Evolutionary conservation across 108 stramenopile genomes (phyloP).

Genomic region (Skeletonema marinoi): DNA sequence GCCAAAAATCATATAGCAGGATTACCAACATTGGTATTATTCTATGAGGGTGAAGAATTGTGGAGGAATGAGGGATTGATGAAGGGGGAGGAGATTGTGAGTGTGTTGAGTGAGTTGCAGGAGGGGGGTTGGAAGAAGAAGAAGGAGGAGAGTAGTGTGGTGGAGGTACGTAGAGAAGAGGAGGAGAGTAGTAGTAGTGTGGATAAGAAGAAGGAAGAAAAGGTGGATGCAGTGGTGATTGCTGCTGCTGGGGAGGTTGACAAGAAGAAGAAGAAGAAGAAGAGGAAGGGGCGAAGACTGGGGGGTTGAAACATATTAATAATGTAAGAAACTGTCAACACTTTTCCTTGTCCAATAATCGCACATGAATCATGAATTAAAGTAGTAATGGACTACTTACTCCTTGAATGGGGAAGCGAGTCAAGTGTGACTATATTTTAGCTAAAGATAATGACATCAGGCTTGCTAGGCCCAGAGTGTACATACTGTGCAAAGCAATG

Average conservation of each 20-base stretch:
- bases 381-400: too few relatives aligned
- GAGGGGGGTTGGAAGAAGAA: slow-evolving; percentile 7
- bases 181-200: neutral
- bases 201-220: too few relatives aligned
- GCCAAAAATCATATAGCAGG: slow-evolving; percentile 56
- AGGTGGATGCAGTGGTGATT: neutral
- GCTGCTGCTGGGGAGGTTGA: neutral
- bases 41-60: slow-evolving; percentile 52
- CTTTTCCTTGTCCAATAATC: too few relatives aligned
- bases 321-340: neutral
- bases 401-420: too few relatives aligned
- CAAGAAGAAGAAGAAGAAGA: neutral
- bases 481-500: too few relatives aligned
- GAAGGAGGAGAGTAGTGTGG: neutral
- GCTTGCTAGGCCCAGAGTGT: too few relatives aligned
- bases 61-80: slow-evolving; percentile 64
- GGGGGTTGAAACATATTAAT: neutral
- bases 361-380: too few relatives aligned
- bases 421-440: too few relatives aligned
- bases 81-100: slow-evolving; percentile 48
- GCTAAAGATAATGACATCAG: too few relatives aligned
- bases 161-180: neutral
- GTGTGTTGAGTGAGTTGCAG: slow-evolving; percentile 4
- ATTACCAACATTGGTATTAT: slow-evolving; percentile 65
- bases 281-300: neutral